These are phyloP conservation scores for Plasmodium cynomolgi DNA, from an alignment of 169 alveolate species.

Conservation along the genomic window DNA sequence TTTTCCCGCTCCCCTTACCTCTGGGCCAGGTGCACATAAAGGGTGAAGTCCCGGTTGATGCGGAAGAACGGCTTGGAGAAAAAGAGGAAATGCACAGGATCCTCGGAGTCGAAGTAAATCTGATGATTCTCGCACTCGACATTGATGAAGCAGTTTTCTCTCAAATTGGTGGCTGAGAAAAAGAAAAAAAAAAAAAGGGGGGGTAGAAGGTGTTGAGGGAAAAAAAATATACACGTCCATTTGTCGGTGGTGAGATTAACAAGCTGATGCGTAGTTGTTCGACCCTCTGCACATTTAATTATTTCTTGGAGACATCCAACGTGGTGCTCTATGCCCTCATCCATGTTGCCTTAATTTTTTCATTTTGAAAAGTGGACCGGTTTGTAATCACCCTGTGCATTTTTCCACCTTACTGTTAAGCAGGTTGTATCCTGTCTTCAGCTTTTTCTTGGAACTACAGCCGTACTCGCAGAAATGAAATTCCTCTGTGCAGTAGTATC, in stretches of 20 bases:
- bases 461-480: constrained; percentile 53
- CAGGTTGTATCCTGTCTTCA: constrained; percentile 46
- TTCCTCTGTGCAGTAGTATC: constrained; percentile 31
- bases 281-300: background rate
- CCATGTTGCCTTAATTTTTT: background rate
- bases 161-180: constrained; percentile 15
- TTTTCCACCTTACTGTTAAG: constrained; percentile 28
- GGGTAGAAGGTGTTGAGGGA: background rate
- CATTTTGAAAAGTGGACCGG: background rate
- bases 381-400: background rate
- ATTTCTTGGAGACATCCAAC: background rate
- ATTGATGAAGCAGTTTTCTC: constrained; percentile 31
- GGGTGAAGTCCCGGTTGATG: constrained; percentile 28
- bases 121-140: constrained; percentile 50
- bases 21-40: constrained; percentile 30
- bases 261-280: background rate
- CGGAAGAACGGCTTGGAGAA: constrained; percentile 49
- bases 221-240: background rate
- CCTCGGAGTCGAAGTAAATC: constrained; percentile 51
- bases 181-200: background rate
- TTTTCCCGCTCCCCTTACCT: background rate
- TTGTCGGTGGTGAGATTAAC: background rate
- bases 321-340: background rate
- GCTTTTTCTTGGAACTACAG: constrained; percentile 37
- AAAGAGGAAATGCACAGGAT: constrained; percentile 18